Evolutionary conservation across 305 asterid genomes (phyloP), one percentile per base, ranked within the genome.

Genomic region (Fraxinus dipetala): DNA sequence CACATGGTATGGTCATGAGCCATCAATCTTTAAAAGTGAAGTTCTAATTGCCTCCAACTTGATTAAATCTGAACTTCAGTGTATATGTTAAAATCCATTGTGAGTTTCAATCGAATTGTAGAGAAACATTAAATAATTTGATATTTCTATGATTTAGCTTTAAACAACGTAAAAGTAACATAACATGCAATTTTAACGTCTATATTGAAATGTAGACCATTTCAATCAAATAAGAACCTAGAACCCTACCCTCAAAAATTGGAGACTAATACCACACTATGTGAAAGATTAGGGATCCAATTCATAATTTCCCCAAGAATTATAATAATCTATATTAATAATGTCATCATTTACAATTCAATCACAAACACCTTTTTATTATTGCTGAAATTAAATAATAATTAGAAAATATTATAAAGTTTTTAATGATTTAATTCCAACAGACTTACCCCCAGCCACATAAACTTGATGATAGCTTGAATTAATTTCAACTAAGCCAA

Each of bases 371-470:
- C 30, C 30, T 20, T 20, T 59, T 6, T 59, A 59, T 18, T 63
- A 26, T 10, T 4, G 73, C 73, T 26, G 36, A 26, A 67, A 26
- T 30, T 67, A 67, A 65, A 67, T 67, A 28, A 67, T 24, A 24
- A 65, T 65, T 65, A 24, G 32, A 65, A 11, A 0, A 26, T 10
- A 13, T 3, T 28, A 26, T 67, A 67, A 24, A 9, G 35, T 13
- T 28, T 67, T 26, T 26, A 26, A 24, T 65, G 16, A 9, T 22
- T 24, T 13, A 65, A 22, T 10, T 26, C 73, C 34, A 30, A 67
- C 20, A 11, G 18, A 31, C 43, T 70, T 70, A 70, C 76, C 97
- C 8, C 97, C 98, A 1, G 93, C 97, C 18, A 87, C 97, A 28
- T 89, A 92, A 26, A 92, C 32, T 79, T 86, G 89, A 87, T 59